Conservation (phyloP, 1,284 basidiomycete species). For the Papiliotrema flavescens region DNA sequence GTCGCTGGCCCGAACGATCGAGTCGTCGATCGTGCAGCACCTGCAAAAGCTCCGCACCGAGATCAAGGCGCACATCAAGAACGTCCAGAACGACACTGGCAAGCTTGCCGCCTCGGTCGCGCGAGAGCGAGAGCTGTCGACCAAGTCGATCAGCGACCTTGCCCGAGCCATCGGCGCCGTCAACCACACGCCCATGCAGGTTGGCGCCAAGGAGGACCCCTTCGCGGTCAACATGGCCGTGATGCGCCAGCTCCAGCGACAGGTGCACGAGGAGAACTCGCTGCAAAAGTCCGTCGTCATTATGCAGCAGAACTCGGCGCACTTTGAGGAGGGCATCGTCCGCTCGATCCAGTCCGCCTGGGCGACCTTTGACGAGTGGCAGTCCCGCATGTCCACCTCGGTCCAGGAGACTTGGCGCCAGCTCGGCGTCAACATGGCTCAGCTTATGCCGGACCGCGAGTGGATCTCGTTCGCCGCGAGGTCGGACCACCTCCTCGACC, state of each 20-base stretch:
- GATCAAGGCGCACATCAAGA: conserved; percentile 97
- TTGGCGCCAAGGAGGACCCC: conserved; percentile 81
- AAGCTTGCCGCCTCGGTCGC: conserved; percentile 92
- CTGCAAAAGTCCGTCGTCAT: conserved; percentile 98
- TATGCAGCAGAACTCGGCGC: conserved; percentile 96
- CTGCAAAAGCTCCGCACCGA: conserved; percentile 89
- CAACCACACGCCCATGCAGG: conserved; percentile 91
- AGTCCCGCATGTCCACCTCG: conserved; percentile 73
- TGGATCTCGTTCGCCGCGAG: conserved; percentile 96
- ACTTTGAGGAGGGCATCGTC: conserved; percentile 96
- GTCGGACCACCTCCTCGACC: conserved; percentile 92
- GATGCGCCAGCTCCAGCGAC: conserved; percentile 71
- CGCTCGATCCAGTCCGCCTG: conserved; percentile 93
- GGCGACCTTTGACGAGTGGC: conserved; percentile 98
- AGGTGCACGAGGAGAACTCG: conserved; percentile 93
- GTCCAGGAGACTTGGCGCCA: conserved; percentile 77
- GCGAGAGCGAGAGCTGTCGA: conserved; percentile 83
- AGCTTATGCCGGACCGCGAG: conserved; percentile 85
- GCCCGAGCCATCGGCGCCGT: conserved; percentile 80
- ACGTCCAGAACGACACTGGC: conserved; percentile 96
- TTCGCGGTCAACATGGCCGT: conserved; percentile 76
- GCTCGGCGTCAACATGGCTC: conserved; percentile 74
- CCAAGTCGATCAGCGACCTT: conserved; percentile 82
- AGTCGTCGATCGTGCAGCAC: conserved; percentile 96
- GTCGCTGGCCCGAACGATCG: conserved; percentile 92